Base-by-base conservation (phyloP, 305 asterid genomes). In the Plantago lanceolata region DNA sequence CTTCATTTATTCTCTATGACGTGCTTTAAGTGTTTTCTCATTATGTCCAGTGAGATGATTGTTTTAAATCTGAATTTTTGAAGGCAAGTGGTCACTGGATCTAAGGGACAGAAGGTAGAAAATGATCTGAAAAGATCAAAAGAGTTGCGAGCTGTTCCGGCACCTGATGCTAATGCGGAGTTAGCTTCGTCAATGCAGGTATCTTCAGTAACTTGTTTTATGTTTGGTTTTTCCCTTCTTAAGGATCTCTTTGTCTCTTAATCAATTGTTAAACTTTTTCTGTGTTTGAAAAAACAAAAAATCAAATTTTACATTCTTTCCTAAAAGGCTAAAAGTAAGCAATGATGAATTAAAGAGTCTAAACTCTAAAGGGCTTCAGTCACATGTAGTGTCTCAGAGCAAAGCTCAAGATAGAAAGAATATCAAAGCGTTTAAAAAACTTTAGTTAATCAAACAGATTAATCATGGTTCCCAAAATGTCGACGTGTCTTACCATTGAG, bases 31-130 rank as follows among this genome's bases (percentile, higher is more conserved):
- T 37, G 17, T 56, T 26, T 28, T 56, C 45, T 19, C 64, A 29
- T 63, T 60, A 9, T 40, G 45, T 40, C 13, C 15, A 33, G 40
- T 33, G 40, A 11, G 9, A 5, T 7, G 40, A 40, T 24, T 59
- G 48, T 47, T 51, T 65, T 73, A 73, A 68, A 69, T 60, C 45
- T 66, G 65, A 43, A 64, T 52, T 73, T 60, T 63, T 26, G 63
- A 77, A 90, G 97, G 79, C 84, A 80, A 79, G 82, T 81, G 80
- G 60, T 79, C 78, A 57, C 45, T 2, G 86, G 81, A 67, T 71
- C 57, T 24, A 77, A 73, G 76, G 81, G 77, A 63, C 84, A 72
- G 33, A 78, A 76, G 65, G 52, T 63, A 12, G 84, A 76, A 20
- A 67, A 60, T 64, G 72, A 70, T 63, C 59, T 33, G 43, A 84